Base-by-base conservation (phyloP, 257 asterid genomes). In the Solanum arcanum region DNA sequence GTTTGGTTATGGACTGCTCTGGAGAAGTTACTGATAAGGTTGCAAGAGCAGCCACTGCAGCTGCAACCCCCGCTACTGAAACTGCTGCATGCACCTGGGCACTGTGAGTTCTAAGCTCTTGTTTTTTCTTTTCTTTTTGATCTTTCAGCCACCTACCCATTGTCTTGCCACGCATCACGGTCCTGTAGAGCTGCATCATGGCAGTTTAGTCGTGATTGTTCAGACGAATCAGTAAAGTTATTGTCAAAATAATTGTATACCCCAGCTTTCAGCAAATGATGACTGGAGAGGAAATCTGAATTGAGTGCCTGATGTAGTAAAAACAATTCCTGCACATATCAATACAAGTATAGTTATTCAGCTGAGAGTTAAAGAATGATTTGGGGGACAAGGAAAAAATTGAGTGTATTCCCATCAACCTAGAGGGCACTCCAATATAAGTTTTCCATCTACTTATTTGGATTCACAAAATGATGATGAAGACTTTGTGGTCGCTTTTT, bases 81-180 rank as follows among this genome's bases (percentile, higher is more conserved):
- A 96, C 92, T 13, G 98, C 96, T 64, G 98, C 98, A 12, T 94
- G 98, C 87, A 96, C 86, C 75, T 94, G 98, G 39, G 98, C 98
- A 46, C 91, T 96, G 85, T 94, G 96, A 86, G 96, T 94, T 89
- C 98, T 91, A 47, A 91, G 90, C 91, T 96, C 98, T 85, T 95
- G 97, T 86, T 92, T 96, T 88, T 93, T 96, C 91, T 93, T 88
- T 90, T 96, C 97, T 73, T 93, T 93, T 86, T 94, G 98, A 83
- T 96, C 98, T 90, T 95, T 95, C 39, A 93, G 88, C 95, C 96
- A 87, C 87, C 97, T 90, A 21, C 98, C 95, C 92, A 87, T 90
- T 18, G 97, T 92, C 90, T 94, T 96, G 56, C 91, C 92, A 94
- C 93, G 94, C 89, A 91, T 60, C 33, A 91, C 90, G 86, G 91